phyloP scores from a whole-genome alignment of 2,329 filamentous ascomycete genomes.

The Fusarium coicis region DNA sequence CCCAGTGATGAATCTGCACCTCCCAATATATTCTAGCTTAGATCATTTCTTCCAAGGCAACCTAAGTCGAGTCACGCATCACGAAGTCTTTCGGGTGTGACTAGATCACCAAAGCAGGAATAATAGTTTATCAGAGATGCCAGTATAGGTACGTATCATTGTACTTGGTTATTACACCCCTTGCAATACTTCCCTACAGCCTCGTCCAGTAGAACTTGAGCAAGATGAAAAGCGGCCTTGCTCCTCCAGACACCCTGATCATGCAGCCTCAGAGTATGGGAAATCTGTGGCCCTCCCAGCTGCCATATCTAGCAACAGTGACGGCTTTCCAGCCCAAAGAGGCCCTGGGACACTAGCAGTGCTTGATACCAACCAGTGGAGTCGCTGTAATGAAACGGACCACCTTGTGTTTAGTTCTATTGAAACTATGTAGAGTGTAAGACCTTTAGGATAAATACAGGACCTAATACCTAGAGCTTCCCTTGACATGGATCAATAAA shows the following conservation, averaged over 20 bases:
- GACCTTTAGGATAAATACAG: background rate
- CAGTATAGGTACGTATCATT: background rate
- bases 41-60: background rate
- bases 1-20: background rate
- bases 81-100: too few species aligned
- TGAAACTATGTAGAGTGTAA: background rate
- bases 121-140: background rate
- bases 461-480: background rate
- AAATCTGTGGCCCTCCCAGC: background rate
- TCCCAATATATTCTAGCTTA: background rate
- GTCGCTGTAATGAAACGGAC: too few species aligned
- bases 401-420: background rate
- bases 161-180: too few species aligned
- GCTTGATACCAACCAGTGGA: background rate
- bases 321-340: background rate
- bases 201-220: background rate
- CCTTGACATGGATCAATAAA: background rate
- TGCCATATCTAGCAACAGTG: too few species aligned
- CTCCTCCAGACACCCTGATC: background rate
- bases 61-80: background rate
- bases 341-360: background rate
- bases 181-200: background rate
- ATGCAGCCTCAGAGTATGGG: background rate
- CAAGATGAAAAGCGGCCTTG: background rate
- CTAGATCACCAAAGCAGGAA: background rate